phyloP scores from a whole-genome alignment of 2,329 filamentous ascomycete genomes.

The Colletotrichum agaves region DNA sequence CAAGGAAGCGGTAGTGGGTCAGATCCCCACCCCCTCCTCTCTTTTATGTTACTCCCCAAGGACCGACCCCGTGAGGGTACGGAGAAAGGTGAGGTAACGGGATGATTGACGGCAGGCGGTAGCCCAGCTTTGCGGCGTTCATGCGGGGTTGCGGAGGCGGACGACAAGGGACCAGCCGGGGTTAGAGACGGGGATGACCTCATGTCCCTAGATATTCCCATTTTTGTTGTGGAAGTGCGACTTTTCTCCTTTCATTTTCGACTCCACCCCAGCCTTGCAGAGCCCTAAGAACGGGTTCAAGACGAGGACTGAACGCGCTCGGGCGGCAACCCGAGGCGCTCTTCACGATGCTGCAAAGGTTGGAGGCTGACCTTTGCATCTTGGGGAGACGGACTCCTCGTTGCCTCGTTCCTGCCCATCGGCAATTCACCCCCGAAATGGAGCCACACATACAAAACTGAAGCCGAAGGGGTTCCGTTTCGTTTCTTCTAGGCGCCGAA shows the following conservation, averaged over 20 bases:
- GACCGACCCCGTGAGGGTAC: slow-evolving; percentile 15
- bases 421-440: neutral
- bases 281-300: neutral
- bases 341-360: neutral
- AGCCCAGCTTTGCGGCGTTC: slow-evolving; percentile 21
- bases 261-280: neutral
- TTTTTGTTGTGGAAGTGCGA: slow-evolving; percentile 4
- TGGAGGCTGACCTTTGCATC: neutral
- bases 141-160: slow-evolving; percentile 36
- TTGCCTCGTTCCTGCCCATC: neutral
- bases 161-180: slow-evolving; percentile 23
- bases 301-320: neutral
- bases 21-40: slow-evolving; percentile 5
- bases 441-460: neutral
- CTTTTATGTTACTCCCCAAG: neutral
- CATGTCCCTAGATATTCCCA: slow-evolving; percentile 5
- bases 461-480: neutral
- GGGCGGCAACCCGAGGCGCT: slow-evolving; percentile 26
- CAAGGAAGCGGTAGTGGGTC: slow-evolving; percentile 10
- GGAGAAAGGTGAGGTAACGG: neutral
- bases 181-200: slow-evolving; percentile 31
- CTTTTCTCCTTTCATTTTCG: neutral
- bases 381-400: neutral
- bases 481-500: neutral
- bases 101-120: slow-evolving; percentile 20